Percentiles rank a stretch among this genome's conserved stretches.
These are phyloP conservation scores for Macaranga tanarius DNA, from an alignment of 441 rosid genomes.

Conservation along the genomic window DNA sequence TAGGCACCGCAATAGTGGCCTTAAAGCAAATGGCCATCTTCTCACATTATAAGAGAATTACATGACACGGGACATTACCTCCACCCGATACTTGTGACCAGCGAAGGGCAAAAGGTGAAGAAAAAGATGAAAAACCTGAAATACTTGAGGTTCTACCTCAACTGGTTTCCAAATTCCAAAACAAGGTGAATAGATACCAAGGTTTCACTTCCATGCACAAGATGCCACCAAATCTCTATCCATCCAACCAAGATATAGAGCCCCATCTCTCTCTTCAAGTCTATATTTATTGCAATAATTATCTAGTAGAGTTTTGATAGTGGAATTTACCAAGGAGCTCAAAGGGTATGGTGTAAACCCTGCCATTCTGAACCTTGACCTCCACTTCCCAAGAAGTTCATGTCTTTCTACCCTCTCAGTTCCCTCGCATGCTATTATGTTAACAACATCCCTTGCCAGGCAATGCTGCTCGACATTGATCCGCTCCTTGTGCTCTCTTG, in stretches of 20 bases:
- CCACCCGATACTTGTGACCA: background rate
- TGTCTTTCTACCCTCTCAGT: conserved; percentile 78
- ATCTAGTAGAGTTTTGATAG: conserved; percentile 58
- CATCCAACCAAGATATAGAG: conserved; percentile 85
- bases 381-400: conserved; percentile 86
- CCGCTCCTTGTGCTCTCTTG: conserved; percentile 67
- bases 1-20: conserved; percentile 3
- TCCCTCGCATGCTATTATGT: conserved; percentile 88
- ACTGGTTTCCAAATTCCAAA: background rate
- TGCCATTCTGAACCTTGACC: conserved; percentile 66
- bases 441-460: conserved; percentile 80
- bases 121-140: background rate
- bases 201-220: conserved; percentile 69
- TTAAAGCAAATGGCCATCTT: conserved; percentile 1
- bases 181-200: background rate
- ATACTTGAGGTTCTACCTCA: conserved; percentile 6
- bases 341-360: conserved; percentile 73
- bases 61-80: conserved; percentile 10
- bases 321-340: conserved; percentile 67
- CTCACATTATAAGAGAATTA: conserved; percentile 1
- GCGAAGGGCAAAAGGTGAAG: background rate
- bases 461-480: conserved; percentile 87
- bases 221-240: conserved; percentile 80
- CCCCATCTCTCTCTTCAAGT: conserved; percentile 79
- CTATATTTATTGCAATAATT: conserved; percentile 59